phyloP scores from a whole-genome alignment of 768 basidiomycete species.

The Phlebiopsis flavidoalba region DNA sequence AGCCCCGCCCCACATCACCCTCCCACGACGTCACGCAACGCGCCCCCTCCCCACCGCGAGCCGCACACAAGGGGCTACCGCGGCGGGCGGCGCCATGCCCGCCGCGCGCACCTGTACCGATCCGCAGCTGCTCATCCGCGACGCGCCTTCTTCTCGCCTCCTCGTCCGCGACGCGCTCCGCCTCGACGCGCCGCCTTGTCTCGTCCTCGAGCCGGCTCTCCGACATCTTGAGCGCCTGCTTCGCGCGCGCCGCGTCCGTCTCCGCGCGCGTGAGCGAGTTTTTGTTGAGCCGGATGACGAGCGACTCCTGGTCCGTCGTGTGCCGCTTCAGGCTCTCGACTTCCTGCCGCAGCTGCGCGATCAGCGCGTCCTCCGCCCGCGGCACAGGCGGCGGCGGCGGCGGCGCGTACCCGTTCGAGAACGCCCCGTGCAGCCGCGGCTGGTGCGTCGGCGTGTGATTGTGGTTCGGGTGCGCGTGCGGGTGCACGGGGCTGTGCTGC shows the following conservation, averaged over 20 bases:
- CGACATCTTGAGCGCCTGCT: slow-evolving; percentile 46
- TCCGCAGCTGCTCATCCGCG: slow-evolving; percentile 47
- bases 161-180: slow-evolving; percentile 48
- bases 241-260: slow-evolving; percentile 51
- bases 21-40: neutral
- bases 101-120: slow-evolving; percentile 16
- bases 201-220: slow-evolving; percentile 63
- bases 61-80: neutral
- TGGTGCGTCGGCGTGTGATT: neutral
- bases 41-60: neutral
- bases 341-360: slow-evolving; percentile 65
- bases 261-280: slow-evolving; percentile 68
- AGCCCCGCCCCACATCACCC: neutral
- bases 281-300: slow-evolving; percentile 56
- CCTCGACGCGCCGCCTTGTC: slow-evolving; percentile 48
- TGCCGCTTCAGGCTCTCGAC: slow-evolving; percentile 59
- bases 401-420: slow-evolving; percentile 13
- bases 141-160: slow-evolving; percentile 39
- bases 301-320: slow-evolving; percentile 61
- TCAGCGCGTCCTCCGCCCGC: slow-evolving; percentile 31
- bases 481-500: neutral
- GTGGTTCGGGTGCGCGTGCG: neutral
- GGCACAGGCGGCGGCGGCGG: neutral
- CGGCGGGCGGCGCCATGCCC: neutral
- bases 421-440: slow-evolving; percentile 19